A percentile compares a stretch with the other conserved stretches of the same genome.
phyloP scores from a whole-genome alignment of 2,329 filamentous ascomycete genomes.

The Colletotrichum viniferum region DNA sequence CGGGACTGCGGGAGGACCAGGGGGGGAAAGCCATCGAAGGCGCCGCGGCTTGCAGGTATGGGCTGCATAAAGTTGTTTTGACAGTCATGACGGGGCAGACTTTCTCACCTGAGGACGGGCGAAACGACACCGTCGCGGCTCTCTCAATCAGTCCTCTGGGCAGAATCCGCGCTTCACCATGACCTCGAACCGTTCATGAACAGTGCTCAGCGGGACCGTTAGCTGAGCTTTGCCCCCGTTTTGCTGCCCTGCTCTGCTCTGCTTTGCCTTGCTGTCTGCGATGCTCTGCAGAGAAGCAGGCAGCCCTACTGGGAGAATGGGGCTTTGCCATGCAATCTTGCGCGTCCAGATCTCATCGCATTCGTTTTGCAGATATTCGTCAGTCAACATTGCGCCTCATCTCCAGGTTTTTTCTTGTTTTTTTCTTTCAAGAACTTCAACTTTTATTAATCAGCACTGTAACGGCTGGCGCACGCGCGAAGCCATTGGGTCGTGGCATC shows the following conservation, averaged over 20 bases:
- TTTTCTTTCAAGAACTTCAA: not conserved
- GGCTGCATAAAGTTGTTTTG: slow-evolving; percentile 8
- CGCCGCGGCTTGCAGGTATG: not conserved
- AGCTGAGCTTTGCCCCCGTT: not conserved
- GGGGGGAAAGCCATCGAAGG: not conserved
- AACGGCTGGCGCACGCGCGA: slow-evolving; percentile 1
- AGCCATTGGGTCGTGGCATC: slow-evolving; percentile 7
- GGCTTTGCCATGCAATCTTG: not conserved
- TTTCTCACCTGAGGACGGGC: not conserved
- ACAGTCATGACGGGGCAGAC: slow-evolving; percentile 12
- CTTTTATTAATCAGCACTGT: slow-evolving; percentile 15
- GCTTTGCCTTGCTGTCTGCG: not conserved
- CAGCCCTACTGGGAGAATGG: slow-evolving; percentile 1
- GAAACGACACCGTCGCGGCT: slow-evolving; percentile 3
- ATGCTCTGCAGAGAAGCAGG: not conserved
- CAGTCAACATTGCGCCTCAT: not conserved
- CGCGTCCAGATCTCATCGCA: not conserved
- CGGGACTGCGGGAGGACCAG: not conserved
- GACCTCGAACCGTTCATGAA: not conserved
- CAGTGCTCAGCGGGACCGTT: not conserved
- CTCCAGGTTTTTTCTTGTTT: too few species aligned
- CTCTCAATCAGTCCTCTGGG: not conserved
- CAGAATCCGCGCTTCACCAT: not conserved
- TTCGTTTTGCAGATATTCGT: not conserved
- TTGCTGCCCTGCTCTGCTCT: not conserved